Percentiles rank a stretch among this genome's conserved stretches.
Evolutionary conservation across 2,329 filamentous ascomycete species (phyloP).

Genomic region (Fonsecaea pedrosoi): DNA sequence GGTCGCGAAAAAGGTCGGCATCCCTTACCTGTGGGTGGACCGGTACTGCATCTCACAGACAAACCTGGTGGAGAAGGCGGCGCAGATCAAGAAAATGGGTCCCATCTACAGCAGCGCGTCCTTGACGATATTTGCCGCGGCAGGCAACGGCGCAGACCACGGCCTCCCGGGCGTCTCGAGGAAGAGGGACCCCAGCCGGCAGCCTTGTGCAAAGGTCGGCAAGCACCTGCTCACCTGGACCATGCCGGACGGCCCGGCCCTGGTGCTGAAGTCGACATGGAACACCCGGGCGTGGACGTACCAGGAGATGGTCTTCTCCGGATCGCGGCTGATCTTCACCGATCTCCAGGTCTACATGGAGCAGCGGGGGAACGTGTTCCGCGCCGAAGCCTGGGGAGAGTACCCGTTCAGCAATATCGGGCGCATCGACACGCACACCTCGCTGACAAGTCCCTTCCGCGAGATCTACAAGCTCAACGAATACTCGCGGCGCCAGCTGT

Average conservation of each 20-base stretch:
- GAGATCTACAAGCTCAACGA: slow-evolving; percentile 7
- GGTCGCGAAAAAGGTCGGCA: slow-evolving; percentile 50
- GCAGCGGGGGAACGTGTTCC: slow-evolving; percentile 29
- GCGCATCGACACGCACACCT: not conserved
- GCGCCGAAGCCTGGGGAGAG: slow-evolving; percentile 1
- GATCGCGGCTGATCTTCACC: slow-evolving; percentile 45
- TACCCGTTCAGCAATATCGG: slow-evolving; percentile 4
- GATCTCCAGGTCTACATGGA: slow-evolving; percentile 42
- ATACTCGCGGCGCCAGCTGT: slow-evolving; percentile 2
- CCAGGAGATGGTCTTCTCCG: slow-evolving; percentile 45
- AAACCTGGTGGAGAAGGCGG: slow-evolving; percentile 49
- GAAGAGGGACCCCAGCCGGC: not conserved
- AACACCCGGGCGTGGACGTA: slow-evolving; percentile 45
- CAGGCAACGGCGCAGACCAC: slow-evolving; percentile 45
- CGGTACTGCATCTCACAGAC: slow-evolving; percentile 50
- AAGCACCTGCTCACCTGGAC: slow-evolving; percentile 2
- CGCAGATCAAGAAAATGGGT: slow-evolving; percentile 55
- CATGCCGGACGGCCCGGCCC: slow-evolving; percentile 1
- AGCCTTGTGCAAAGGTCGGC: not conserved
- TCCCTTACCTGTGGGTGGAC: slow-evolving; percentile 58
- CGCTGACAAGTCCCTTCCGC: not conserved
- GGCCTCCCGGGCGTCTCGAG: slow-evolving; percentile 44
- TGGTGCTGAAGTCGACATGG: slow-evolving; percentile 13
- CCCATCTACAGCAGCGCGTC: slow-evolving; percentile 55
- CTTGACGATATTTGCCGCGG: slow-evolving; percentile 53